Base-by-base conservation (phyloP, 139 green algal species). In the Picochlorum sp. region DNA sequence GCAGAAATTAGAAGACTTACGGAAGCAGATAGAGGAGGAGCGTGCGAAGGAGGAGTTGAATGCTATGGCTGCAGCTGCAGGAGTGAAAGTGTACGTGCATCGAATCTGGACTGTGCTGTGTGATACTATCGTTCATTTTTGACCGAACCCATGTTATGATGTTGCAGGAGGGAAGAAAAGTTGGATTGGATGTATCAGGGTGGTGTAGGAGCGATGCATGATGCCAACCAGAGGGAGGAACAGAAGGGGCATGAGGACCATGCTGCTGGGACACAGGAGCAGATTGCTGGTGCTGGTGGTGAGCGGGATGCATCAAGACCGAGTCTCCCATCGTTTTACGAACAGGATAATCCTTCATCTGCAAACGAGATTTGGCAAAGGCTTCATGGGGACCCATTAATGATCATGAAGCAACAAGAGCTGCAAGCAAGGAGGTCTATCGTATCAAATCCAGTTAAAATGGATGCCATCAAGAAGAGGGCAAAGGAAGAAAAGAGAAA, bases 181-280 rank as follows among this genome's bases (percentile, higher is more conserved):
- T 64, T 98, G 62, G 92, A 97, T 61, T 98, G 95, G 87, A 95
- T 98, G 90, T 98, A 98, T 69, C 80, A 80, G 26, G 83, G 84
- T 7, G 80, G 88, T 26, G 59, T 97, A 64, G 72, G 72, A 46
- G 82, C 84, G 18, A 82, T 87, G 46, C 69, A 85, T 56, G 87
- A 94, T 57, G 88, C 86, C 0, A 75, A 92, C n/a, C 78, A 90
- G 73, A 59, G 74, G 15, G 49, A 71, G 8, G 85, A 90, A 61
- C 84, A 84, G 21, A 69, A 80, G 44, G 74, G 84, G 0, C 74
- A 84, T 2, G 54, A 78, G 18, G 63, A 76, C 13, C 62, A 77
- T 34, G 23, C 46, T 8, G 41, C 57, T 18, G 56, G 56, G 20
- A 14, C 51, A 30, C 18, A 21, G 28, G 51, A 23, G 16, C 23